Percentiles rank a stretch among this genome's conserved stretches.
Evolutionary conservation across 768 basidiomycete species (phyloP).

Genomic region (Russula olivacea): DNA sequence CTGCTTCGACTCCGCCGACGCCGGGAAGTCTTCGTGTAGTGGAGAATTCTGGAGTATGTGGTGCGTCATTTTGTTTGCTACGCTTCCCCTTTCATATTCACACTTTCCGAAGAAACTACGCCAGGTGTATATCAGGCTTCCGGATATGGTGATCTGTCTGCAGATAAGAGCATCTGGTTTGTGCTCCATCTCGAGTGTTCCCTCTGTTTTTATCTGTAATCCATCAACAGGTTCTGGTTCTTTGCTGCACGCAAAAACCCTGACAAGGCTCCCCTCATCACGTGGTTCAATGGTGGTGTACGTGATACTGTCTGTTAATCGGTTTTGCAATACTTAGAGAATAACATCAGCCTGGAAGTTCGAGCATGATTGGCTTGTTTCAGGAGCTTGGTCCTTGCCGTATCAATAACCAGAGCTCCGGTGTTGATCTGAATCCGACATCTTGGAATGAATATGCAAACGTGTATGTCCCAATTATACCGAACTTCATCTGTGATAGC

Average conservation of each 20-base stretch:
- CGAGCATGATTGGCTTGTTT: constrained; percentile 65
- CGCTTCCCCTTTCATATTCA: neutral
- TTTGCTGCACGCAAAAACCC: constrained; percentile 58
- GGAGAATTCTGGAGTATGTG: constrained; percentile 59
- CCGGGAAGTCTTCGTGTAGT: constrained; percentile 50
- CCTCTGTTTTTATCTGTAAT: neutral
- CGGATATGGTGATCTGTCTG: constrained; percentile 56
- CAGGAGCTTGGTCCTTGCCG: constrained; percentile 91
- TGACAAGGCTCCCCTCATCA: constrained; percentile 50
- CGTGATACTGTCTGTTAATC: constrained; percentile 13
- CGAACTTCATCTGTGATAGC: neutral
- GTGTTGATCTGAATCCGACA: constrained; percentile 46
- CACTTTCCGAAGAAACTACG: constrained; percentile 42
- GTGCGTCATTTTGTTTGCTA: constrained; percentile 24
- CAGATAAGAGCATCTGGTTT: constrained; percentile 53
- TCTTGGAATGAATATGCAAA: constrained; percentile 58
- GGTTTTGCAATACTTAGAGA: neutral
- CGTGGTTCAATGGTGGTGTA: constrained; percentile 60
- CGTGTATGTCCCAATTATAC: constrained; percentile 29
- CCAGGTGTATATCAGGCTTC: constrained; percentile 57
- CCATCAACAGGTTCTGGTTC: constrained; percentile 54
- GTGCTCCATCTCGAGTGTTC: neutral
- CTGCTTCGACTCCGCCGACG: constrained; percentile 20
- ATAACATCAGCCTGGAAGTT: constrained; percentile 33
- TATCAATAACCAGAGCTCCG: constrained; percentile 56